A percentile compares a stretch with the other conserved stretches of the same genome.
Evolutionary conservation across 768 basidiomycete species (phyloP).

Genomic region (Amanita thiersii): DNA sequence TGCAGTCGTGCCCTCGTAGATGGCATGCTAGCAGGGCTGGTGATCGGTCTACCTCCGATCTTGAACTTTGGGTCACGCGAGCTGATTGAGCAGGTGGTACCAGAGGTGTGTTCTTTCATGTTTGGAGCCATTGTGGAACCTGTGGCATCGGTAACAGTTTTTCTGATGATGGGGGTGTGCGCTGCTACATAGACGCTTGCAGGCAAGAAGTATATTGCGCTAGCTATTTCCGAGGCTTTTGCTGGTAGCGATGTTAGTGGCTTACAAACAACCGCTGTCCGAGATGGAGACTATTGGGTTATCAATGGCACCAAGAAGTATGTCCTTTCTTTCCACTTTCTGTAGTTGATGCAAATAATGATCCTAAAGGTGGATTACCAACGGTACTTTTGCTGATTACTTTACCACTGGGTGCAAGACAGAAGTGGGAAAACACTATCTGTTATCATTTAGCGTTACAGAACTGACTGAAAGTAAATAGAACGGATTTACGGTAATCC

Average conservation of each 20-base stretch:
- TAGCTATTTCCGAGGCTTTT: slow-evolving; percentile 93
- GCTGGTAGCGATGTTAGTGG: slow-evolving; percentile 85
- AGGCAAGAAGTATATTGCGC: slow-evolving; percentile 78
- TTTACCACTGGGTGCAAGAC: slow-evolving; percentile 77
- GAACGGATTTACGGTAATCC: slow-evolving; percentile 69
- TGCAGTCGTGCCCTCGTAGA: slow-evolving; percentile 85
- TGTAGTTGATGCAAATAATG: not conserved
- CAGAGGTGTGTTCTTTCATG: slow-evolving; percentile 48
- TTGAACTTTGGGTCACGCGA: slow-evolving; percentile 82
- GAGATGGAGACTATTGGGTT: slow-evolving; percentile 81
- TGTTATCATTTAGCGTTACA: not conserved
- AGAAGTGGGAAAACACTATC: slow-evolving; percentile 30
- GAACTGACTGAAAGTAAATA: slow-evolving; percentile 16
- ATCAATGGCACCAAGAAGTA: slow-evolving; percentile 93
- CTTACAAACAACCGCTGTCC: slow-evolving; percentile 75
- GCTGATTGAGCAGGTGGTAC: slow-evolving; percentile 60
- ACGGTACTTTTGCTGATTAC: slow-evolving; percentile 78
- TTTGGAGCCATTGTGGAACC: no score
- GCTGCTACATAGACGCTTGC: slow-evolving; percentile 43
- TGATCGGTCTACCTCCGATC: slow-evolving; percentile 86
- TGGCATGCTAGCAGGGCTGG: slow-evolving; percentile 71
- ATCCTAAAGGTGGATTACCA: slow-evolving; percentile 75
- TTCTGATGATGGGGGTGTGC: no score
- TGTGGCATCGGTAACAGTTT: no score
- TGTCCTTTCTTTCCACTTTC: slow-evolving; percentile 10